Evolutionary conservation across 176 grass and related monocot species (phyloP), one percentile per base, ranked within the genome.

Genomic region (Eragrostis nindensis): DNA sequence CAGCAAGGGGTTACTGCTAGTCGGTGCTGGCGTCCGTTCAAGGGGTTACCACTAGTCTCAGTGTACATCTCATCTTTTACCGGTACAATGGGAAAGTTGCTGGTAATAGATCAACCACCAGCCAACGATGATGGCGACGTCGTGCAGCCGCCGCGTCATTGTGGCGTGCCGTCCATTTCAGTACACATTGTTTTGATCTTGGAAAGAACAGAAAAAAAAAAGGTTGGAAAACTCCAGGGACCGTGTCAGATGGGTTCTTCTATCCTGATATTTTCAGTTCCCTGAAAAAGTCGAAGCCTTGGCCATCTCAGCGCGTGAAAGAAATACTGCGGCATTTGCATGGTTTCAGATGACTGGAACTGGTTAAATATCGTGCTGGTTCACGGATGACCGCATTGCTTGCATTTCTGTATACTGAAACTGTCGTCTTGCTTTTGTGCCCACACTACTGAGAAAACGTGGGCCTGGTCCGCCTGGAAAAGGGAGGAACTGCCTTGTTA

Each of bases 91-190:
- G 25, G 6, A 68, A 69, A 11, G 62, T 80, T n/a, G 12, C 22
- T 13, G n/a, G 86, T 69, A 53, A 52, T 68, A 88, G 59, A 79
- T 68, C 68, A 36, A 74, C 60, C n/a, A 22, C 75, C 42, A 41
- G 11, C 60, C 47, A 27, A 45, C 24, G 75, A 30, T 50, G 74
- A 84, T 52, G 80, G 49, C 5, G 44, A 50, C 32, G 61, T 38
- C 36, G 68, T 22, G 41, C 71, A 75, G 50, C 54, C 8, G 39
- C 55, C 56, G 40, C 8, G 71, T 30, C 53, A 41, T 48, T 48
- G 72, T 60, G 78, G 70, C 70, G 64, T 77, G 78, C 78, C 49
- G 83, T 86, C 66, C 72, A 82, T 76, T 73, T 50, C 83, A 64
- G 25, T 6, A 39, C 16, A 59, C 66, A 47, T 9, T 63, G 44